Evolutionary conservation across 1,139 yeast species (phyloP).

Genomic region (Geotrichum fermentans): DNA sequence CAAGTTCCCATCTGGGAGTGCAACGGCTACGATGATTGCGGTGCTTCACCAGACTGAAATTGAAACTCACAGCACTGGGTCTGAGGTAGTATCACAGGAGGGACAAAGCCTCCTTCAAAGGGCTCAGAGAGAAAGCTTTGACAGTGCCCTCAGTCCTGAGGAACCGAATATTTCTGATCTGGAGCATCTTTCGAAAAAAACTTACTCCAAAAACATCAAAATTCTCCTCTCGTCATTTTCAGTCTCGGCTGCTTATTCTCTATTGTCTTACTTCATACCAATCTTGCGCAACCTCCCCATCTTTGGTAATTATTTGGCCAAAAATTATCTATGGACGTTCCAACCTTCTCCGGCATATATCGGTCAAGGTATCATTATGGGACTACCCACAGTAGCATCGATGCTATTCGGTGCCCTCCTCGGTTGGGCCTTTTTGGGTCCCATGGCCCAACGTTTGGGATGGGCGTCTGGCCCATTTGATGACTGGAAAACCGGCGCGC

Average conservation of each 20-base stretch:
- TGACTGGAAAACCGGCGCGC: constrained; percentile 91
- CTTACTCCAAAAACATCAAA: constrained; percentile 54
- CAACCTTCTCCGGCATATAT: constrained; percentile 97
- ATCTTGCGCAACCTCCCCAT: constrained; percentile 62
- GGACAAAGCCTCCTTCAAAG: constrained; percentile 9
- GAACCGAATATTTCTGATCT: neutral
- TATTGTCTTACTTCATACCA: constrained; percentile 69
- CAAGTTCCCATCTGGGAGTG: constrained; percentile 92
- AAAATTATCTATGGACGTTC: constrained; percentile 72
- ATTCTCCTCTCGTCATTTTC: constrained; percentile 57
- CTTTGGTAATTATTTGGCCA: constrained; percentile 64
- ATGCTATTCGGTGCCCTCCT: constrained; percentile 85
- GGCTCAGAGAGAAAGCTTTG: constrained; percentile 4
- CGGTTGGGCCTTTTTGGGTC: constrained; percentile 91
- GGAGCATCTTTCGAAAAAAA: constrained; percentile 23
- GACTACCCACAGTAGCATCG: constrained; percentile 81
- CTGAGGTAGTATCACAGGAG: neutral
- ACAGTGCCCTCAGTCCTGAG: neutral
- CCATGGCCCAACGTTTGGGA: constrained; percentile 58
- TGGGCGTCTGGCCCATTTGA: constrained; percentile 92
- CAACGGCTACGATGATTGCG: constrained; percentile 88
- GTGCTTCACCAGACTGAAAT: constrained; percentile 61
- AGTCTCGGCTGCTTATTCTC: constrained; percentile 68
- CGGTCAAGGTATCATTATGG: constrained; percentile 98
- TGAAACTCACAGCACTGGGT: neutral